Conservation (phyloP, 306 rosid genomes). For the Glycyrrhiza uralensis region DNA sequence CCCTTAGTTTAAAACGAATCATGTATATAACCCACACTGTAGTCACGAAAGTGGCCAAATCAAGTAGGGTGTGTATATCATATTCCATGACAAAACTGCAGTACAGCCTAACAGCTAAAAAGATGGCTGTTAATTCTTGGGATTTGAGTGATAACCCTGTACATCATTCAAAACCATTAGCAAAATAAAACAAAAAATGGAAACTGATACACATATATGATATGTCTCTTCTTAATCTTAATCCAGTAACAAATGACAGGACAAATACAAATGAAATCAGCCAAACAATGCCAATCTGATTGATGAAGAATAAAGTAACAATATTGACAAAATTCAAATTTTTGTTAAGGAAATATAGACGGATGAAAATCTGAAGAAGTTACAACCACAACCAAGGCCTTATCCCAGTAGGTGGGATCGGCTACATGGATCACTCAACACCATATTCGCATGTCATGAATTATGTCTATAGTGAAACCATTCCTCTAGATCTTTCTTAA, state of each 20-base stretch:
- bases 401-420: no score
- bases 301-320: no score
- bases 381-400: no score
- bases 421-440: no score
- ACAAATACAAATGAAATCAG: not conserved
- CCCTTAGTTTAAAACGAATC: slow-evolving; percentile 91
- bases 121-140: slow-evolving; percentile 91
- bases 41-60: slow-evolving; percentile 76
- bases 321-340: not conserved
- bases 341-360: not conserved
- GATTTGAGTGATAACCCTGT: slow-evolving; percentile 92
- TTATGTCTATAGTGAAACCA: no score
- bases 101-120: slow-evolving; percentile 92
- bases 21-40: slow-evolving; percentile 92
- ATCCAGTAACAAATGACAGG: not conserved
- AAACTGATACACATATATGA: not conserved
- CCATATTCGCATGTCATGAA: no score
- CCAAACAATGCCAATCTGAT: slow-evolving; percentile 18
- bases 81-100: slow-evolving; percentile 98
- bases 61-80: slow-evolving; percentile 94
- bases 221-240: not conserved
- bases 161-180: slow-evolving; percentile 20
- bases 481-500: no score
- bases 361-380: not conserved
- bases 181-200: not conserved